Conservation (phyloP, 176 grass and related monocot genomes). For the barley (Hordeum vulgare) region DNA sequence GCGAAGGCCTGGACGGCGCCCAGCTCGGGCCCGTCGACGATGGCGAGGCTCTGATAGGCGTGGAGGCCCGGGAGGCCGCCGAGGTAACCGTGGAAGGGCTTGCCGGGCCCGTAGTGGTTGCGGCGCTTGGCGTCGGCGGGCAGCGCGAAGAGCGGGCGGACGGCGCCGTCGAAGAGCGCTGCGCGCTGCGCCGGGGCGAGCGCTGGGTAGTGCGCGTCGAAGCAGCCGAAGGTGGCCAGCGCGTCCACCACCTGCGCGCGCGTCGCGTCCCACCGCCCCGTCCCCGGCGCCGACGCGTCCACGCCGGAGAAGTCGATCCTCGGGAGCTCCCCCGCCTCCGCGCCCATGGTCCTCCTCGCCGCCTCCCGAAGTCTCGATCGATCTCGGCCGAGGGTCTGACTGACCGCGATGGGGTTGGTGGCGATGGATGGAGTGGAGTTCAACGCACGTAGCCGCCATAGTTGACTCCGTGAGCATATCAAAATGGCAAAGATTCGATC, state of each 20-base stretch:
- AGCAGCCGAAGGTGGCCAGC: conserved; percentile 41
- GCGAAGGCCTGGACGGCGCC: conserved; percentile 28
- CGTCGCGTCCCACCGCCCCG: not conserved
- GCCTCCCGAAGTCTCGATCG: not conserved
- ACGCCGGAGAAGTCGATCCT: conserved; percentile 23
- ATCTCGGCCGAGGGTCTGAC: not conserved
- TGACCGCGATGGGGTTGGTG: not conserved
- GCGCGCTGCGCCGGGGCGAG: conserved; percentile 16
- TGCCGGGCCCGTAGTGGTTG: conserved; percentile 51
- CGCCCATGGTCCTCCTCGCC: not conserved
- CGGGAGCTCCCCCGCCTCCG: not conserved
- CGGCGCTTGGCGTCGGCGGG: conserved; percentile 38
- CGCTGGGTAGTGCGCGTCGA: conserved; percentile 47
- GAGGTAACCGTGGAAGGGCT: conserved; percentile 53
- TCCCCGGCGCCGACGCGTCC: not conserved
- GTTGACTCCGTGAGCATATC: not conserved
- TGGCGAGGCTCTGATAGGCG: conserved; percentile 48
- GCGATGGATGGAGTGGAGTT: not conserved
- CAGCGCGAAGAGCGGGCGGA: conserved; percentile 54
- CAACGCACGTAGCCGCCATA: not conserved
- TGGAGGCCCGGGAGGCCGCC: conserved; percentile 31
- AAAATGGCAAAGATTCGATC: not conserved
- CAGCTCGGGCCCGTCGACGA: conserved; percentile 15
- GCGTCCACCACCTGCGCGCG: conserved; percentile 38
- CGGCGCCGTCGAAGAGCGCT: conserved; percentile 35